Evolutionary conservation across 331 rosid genomes (phyloP).

Genomic region (Spiraea crenata): DNA sequence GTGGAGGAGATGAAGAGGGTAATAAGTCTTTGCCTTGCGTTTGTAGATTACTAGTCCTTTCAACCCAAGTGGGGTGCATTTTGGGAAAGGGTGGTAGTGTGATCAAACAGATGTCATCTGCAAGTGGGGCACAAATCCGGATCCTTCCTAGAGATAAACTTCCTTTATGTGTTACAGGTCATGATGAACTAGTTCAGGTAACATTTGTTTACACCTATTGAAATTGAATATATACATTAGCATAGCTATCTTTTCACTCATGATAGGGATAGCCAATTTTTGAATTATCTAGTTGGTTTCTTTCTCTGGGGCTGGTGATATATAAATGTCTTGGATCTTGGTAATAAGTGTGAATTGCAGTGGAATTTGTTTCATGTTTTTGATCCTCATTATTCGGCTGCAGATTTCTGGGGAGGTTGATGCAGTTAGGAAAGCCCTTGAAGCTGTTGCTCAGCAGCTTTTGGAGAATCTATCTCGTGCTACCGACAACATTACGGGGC

Average conservation of each 20-base stretch:
- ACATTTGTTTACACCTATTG: constrained; percentile 10
- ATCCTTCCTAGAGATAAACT: constrained; percentile 85
- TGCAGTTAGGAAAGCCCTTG: constrained; percentile 82
- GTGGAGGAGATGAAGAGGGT: constrained; percentile 45
- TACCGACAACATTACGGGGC: constrained; percentile 47
- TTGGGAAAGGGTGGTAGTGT: constrained; percentile 93
- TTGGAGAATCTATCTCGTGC: constrained; percentile 68
- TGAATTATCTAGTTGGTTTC: not conserved
- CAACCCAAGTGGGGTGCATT: constrained; percentile 84
- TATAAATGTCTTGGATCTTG: not conserved
- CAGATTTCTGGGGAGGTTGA: constrained; percentile 78
- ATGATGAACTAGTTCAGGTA: constrained; percentile 92
- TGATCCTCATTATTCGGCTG: constrained; percentile 17
- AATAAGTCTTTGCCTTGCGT: constrained; percentile 35
- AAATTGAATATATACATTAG: not conserved
- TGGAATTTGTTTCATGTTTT: not conserved
- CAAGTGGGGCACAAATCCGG: constrained; percentile 88
- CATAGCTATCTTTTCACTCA: not conserved
- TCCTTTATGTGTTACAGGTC: constrained; percentile 57
- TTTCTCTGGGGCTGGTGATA: not conserved
- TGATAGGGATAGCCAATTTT: not conserved
- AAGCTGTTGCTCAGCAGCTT: constrained; percentile 64
- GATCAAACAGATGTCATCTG: constrained; percentile 77
- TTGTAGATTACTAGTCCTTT: constrained; percentile 69
- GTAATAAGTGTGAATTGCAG: not conserved